Evolutionary conservation across 345 rosid species (phyloP), one percentile per base, ranked within the genome.

Genomic region (Citrus trifoliata): DNA sequence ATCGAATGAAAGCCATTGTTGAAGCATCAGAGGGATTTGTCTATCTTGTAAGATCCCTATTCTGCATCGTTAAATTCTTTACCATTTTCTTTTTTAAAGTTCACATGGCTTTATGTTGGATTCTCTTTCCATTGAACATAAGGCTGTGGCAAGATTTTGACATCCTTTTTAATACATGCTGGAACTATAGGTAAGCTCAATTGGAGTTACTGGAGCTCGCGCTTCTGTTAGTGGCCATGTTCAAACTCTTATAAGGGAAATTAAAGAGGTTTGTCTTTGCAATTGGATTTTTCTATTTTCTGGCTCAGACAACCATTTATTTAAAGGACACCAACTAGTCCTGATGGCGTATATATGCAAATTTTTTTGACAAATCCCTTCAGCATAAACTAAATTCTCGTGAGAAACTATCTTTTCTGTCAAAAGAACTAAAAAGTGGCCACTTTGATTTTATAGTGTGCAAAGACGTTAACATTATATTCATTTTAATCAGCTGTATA

Each of bases 141-240:
- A 30, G 13, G 19, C 21, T 69, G n/a, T 40, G 61, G 60, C 3
- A 22, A 51, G 40, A 9, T 53, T 75, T 74, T 27, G 35, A 48
- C 28, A 60, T 40, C 16, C 4, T 53, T 33, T 32, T 76, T 27
- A 7, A 42, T 82, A 16, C 58, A 14, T 71, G 40, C 65, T 82
- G 74, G 76, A 59, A 60, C 81, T 55, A 40, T 79, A 96, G 99
- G 97, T 91, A 30, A 96, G 99, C 71, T 87, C 98, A 27, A 30
- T 87, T 22, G 99, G 98, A 73, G 99, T 94, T 76, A 94, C 98
- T 7, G 99, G 97, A 30, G 87, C 98, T 0, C 93, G 98, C 78
- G 86, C 89, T 63, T 90, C 94, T 73, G 89, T 94, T 14, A 96
- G 89, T 35, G 87, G 75, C 37, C 70, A 85, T 75, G 98, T 91